A percentile compares a stretch with the other conserved stretches of the same genome.
Evolutionary conservation across 306 rosid species (phyloP).

Genomic region (Cicer cuneatum): DNA sequence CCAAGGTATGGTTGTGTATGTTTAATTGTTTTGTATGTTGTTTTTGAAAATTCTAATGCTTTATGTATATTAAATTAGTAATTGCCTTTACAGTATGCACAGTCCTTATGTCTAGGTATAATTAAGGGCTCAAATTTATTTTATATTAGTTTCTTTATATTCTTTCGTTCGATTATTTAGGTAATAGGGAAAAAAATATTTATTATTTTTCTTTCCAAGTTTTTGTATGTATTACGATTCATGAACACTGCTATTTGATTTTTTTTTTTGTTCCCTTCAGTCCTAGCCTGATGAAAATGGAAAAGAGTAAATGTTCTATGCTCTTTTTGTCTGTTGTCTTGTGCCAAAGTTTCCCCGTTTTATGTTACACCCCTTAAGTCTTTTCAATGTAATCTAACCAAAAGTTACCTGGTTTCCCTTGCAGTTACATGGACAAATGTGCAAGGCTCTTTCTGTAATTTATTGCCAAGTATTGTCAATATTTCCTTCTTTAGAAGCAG

Average conservation of each 20-base stretch:
- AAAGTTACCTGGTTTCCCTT: conserved; percentile 41
- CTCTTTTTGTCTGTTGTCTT: conserved; percentile 18
- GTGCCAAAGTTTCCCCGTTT: neutral
- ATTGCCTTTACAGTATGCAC: conserved; percentile 29
- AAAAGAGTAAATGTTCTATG: neutral
- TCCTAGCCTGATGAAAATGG: conserved; percentile 17
- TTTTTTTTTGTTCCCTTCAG: conserved; percentile 30
- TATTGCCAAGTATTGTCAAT: conserved; percentile 79
- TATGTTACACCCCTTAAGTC: neutral
- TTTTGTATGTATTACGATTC: conserved; percentile 1
- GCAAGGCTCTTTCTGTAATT: conserved; percentile 79
- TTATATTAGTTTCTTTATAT: conserved; percentile 26
- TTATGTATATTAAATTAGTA: neutral
- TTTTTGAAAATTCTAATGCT: conserved; percentile 31
- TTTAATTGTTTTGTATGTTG: conserved; percentile 34
- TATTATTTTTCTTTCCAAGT: neutral
- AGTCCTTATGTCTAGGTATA: conserved; percentile 13
- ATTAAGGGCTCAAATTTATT: neutral
- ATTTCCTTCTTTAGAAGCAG: conserved; percentile 95
- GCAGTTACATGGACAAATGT: conserved; percentile 95
- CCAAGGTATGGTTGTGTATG: conserved; percentile 64
- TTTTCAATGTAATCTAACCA: conserved; percentile 23
- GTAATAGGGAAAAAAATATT: neutral
- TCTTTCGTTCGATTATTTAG: conserved; percentile 7
- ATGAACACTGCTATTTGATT: neutral